Conservation (phyloP, 2,329 filamentous ascomycete genomes). For the Venturia oleaginea region DNA sequence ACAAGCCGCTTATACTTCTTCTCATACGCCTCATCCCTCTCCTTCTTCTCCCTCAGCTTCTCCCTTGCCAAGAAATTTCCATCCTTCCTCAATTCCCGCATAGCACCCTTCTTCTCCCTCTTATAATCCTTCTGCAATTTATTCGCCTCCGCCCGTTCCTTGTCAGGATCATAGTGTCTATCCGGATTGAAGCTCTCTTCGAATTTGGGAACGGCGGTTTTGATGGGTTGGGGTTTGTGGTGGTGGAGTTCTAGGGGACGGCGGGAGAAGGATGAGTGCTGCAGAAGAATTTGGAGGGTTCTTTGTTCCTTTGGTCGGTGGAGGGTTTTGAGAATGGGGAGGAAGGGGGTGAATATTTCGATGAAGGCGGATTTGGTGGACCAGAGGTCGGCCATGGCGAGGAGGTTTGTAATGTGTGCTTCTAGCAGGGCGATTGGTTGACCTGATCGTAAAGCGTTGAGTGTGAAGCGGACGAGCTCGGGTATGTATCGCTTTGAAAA, state of each 20-base stretch:
- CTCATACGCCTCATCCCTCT: conserved; percentile 87
- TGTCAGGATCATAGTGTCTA: conserved; percentile 95
- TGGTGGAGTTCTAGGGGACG: conserved; percentile 80
- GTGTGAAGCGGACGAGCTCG: conserved; percentile 72
- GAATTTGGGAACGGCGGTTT: conserved; percentile 83
- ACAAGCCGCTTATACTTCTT: conserved; percentile 89
- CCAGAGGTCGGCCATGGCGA: conserved; percentile 65
- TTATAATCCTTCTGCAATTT: conserved; percentile 88
- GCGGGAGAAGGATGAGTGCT: conserved; percentile 55
- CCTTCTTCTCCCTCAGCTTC: conserved; percentile 85
- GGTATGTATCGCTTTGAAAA: conserved; percentile 82
- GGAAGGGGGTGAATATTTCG: conserved; percentile 65
- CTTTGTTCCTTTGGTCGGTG: conserved; percentile 21
- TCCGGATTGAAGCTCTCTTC: conserved; percentile 90
- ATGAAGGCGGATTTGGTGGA: conserved; percentile 60
- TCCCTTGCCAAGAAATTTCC: conserved; percentile 88
- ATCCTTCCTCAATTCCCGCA: conserved; percentile 92
- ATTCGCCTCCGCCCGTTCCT: conserved; percentile 73
- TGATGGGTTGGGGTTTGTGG: conserved; percentile 81
- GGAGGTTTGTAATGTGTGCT: conserved; percentile 57
- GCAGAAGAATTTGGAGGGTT: conserved; percentile 53
- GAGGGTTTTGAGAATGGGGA: conserved; percentile 25
- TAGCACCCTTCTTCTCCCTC: conserved; percentile 86
- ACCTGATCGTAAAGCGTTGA: conserved; percentile 54
- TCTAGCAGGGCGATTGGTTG: conserved; percentile 29